Conservation (phyloP, 495 filamentous ascomycete genomes). For the Daldinia caldariorum region DNA sequence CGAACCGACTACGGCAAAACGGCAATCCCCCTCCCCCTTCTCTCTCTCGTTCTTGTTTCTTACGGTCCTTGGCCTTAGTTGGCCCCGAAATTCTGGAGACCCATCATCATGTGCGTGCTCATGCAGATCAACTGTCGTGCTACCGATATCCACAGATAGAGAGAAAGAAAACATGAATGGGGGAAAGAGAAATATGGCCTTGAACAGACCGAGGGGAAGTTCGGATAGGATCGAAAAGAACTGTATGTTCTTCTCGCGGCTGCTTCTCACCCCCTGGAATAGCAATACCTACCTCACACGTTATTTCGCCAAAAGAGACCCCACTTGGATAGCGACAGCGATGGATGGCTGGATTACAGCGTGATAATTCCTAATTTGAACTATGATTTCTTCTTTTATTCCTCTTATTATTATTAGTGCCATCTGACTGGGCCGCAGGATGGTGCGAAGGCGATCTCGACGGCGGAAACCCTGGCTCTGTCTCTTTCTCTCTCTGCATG, state of each 20-base stretch:
- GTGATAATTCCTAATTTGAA: neutral
- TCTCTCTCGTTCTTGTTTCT: neutral
- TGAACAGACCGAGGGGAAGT: neutral
- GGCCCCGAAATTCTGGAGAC: neutral
- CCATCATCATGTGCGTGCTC: neutral
- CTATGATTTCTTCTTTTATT: neutral
- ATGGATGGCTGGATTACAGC: neutral
- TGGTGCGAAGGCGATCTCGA: neutral
- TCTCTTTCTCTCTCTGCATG: too few species aligned
- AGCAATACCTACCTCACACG: too few species aligned
- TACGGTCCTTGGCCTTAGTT: neutral
- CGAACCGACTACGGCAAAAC: constrained; percentile 2
- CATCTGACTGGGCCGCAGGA: neutral
- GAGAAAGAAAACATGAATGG: too few species aligned
- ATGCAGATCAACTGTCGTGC: constrained; percentile 5
- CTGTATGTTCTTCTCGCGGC: neutral
- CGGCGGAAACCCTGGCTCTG: neutral
- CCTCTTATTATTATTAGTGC: neutral
- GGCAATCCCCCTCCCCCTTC: neutral
- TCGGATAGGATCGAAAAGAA: constrained; percentile 2
- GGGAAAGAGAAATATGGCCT: neutral
- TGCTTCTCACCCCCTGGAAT: constrained; percentile 2
- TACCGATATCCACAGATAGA: neutral
- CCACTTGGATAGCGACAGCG: neutral
- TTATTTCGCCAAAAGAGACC: neutral